A percentile compares a stretch with the other conserved stretches of the same genome.
These are phyloP conservation scores for Silene vulgaris DNA, from an alignment of 179 eudicot genomes.

Conservation along the genomic window DNA sequence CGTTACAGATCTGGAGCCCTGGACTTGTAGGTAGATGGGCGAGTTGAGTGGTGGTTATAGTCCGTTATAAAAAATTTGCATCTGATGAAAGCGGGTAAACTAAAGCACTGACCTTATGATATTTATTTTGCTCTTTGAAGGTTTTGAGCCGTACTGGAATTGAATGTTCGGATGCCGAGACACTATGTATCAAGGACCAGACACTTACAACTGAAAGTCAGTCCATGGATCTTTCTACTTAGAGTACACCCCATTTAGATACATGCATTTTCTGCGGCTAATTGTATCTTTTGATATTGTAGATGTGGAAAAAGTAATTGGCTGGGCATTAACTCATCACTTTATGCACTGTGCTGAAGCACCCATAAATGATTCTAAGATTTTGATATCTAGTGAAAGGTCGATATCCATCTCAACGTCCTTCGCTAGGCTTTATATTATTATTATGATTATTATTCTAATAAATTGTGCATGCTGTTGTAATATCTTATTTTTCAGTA, in stretches of 20 bases:
- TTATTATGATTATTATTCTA: too few species aligned
- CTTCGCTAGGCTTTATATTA: background rate
- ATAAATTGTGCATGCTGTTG: conserved; percentile 1
- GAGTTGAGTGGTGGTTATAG: too few species aligned
- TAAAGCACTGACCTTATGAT: background rate
- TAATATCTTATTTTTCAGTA: conserved; percentile 36
- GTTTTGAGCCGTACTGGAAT: conserved; percentile 57
- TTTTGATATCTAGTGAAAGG: conserved; percentile 67
- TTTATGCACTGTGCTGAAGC: conserved; percentile 58
- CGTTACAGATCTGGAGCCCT: too few species aligned
- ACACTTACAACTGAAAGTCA: conserved; percentile 77
- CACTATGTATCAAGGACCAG: conserved; percentile 72
- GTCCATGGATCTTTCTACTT: conserved; percentile 22
- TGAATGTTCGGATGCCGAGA: conserved; percentile 67
- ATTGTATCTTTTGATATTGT: conserved; percentile 11
- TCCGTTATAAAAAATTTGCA: background rate
- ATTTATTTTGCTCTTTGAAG: conserved; percentile 37
- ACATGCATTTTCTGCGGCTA: background rate
- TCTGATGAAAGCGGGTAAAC: background rate
- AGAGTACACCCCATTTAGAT: background rate
- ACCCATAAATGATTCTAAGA: conserved; percentile 45
- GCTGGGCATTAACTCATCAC: conserved; percentile 89
- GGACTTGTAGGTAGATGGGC: too few species aligned
- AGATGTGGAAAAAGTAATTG: conserved; percentile 79
- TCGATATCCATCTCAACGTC: conserved; percentile 11